Evolutionary conservation across 2,329 filamentous ascomycete species (phyloP), one percentile per base, ranked within the genome.

Genomic region (Fusarium veterinarium): DNA sequence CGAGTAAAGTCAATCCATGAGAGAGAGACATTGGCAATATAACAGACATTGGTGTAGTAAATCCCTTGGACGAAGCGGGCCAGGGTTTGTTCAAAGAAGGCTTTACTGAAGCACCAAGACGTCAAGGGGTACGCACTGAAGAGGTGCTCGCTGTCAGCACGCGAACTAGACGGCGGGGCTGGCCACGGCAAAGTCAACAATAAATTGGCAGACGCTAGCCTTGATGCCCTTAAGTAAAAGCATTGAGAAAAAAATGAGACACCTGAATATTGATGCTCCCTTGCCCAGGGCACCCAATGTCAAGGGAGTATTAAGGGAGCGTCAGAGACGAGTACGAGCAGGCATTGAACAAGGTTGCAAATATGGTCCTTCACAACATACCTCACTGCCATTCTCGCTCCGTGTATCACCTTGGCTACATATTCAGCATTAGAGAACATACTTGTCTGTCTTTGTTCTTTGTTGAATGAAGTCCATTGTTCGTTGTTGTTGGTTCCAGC

Each of bases 401-500:
- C 23, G 20, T 23, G 17, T n/a, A 13, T 30, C 40, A 41, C 51
- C 7, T 20, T 37, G n/a, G 31, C 17, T 13, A 25, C n/a, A 33
- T 25, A 40, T 33, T n/a, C 16, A 17, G 49, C 11, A 28, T 31
- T 46, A 20, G 20, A 35, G 19, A 35, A 55, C 17, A 14, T 28
- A 13, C 31, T 41, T 13, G 14, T 41, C 19, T 57, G 30, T 60
- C 28, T 37, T 31, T 55, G 33, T 31, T 48, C 33, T 31, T 40
- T 55, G 33, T 28, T 23, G 19, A 41, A 51, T 33, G 30, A 42
- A 44, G 51, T 40, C 8, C 17, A 13, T 62, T 38, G 14, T 45
- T 57, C 31, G 38, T 37, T 68, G 53, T 45, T 58, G 53, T 67
- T 58, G 61, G 72, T 64, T 65, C 71, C 71, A 75, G 61, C 56